Evolutionary conservation across 2,329 filamentous ascomycete genomes (phyloP).

Genomic region (Rhexocercosporidium sp.): DNA sequence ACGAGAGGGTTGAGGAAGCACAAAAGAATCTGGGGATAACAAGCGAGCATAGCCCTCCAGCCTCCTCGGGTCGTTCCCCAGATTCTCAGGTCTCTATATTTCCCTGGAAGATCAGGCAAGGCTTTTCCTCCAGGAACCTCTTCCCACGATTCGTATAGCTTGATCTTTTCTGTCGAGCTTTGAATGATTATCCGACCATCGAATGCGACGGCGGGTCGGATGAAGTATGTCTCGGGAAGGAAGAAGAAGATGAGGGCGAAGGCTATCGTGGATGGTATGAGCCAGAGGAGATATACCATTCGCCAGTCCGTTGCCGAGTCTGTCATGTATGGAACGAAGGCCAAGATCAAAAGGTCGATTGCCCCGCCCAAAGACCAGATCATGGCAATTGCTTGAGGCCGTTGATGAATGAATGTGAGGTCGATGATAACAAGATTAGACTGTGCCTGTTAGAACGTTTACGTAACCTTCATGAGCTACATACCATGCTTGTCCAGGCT

Average conservation of each 20-base stretch:
- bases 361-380: slow-evolving; percentile 22
- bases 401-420: slow-evolving; percentile 28
- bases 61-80: slow-evolving; percentile 23
- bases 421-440: slow-evolving; percentile 22
- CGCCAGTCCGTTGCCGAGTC: slow-evolving; percentile 14
- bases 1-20: slow-evolving; percentile 60
- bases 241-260: slow-evolving; percentile 19
- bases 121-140: slow-evolving; percentile 23
- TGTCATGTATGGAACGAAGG: slow-evolving; percentile 15
- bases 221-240: slow-evolving; percentile 25
- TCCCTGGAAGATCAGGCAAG: slow-evolving; percentile 15
- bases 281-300: slow-evolving; percentile 17
- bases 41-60: slow-evolving; percentile 22
- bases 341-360: slow-evolving; percentile 1
- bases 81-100: slow-evolving; percentile 1
- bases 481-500: slow-evolving; percentile 18
- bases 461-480: neutral
- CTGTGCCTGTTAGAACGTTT: slow-evolving; percentile 12
- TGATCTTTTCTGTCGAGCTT: slow-evolving; percentile 21
- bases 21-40: slow-evolving; percentile 20
- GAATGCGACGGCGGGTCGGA: slow-evolving; percentile 25
- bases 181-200: slow-evolving; percentile 25
- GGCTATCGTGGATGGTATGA: slow-evolving; percentile 1
- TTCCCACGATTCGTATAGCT: slow-evolving; percentile 28
- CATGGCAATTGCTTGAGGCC: slow-evolving; percentile 23